These are phyloP conservation scores for Aspergillus flavus DNA, from an alignment of 2,329 filamentous ascomycete species.

Conservation along the genomic window DNA sequence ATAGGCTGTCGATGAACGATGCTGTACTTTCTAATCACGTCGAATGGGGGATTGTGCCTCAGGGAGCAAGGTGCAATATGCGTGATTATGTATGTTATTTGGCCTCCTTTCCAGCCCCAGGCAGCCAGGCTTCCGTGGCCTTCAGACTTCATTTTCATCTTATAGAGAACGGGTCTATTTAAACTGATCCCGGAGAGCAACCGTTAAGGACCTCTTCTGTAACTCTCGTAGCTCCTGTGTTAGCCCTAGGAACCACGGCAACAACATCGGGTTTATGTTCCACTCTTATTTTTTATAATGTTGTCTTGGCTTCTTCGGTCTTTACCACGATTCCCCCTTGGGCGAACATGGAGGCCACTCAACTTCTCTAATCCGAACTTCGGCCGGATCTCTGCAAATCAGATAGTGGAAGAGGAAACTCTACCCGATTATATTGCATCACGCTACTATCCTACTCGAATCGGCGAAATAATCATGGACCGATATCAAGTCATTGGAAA, in stretches of 20 bases:
- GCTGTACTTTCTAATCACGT: too few relatives aligned
- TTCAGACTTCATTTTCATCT: too few relatives aligned
- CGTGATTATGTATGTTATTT: too few relatives aligned
- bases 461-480: slow-evolving; percentile 32
- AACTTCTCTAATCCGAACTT: slow-evolving; percentile 35
- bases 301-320: slow-evolving; percentile 24
- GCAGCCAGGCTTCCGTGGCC: too few relatives aligned
- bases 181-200: background rate
- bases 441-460: slow-evolving; percentile 33
- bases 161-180: background rate
- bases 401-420: slow-evolving; percentile 37
- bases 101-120: too few relatives aligned
- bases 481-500: slow-evolving; percentile 41
- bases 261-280: too few relatives aligned
- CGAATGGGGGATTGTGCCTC: too few relatives aligned
- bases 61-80: too few relatives aligned
- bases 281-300: slow-evolving; percentile 4
- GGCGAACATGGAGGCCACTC: slow-evolving; percentile 34
- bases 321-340: slow-evolving; percentile 20
- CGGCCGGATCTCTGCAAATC: slow-evolving; percentile 22
- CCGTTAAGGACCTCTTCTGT: background rate
- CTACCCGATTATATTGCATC: slow-evolving; percentile 28
- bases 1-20: too few relatives aligned
- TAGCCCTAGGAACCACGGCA: too few relatives aligned
- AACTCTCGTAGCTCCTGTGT: background rate